Evolutionary conservation across 768 basidiomycete genomes (phyloP), one percentile per base, ranked within the genome.

Genomic region (Antrodiella citrinella): DNA sequence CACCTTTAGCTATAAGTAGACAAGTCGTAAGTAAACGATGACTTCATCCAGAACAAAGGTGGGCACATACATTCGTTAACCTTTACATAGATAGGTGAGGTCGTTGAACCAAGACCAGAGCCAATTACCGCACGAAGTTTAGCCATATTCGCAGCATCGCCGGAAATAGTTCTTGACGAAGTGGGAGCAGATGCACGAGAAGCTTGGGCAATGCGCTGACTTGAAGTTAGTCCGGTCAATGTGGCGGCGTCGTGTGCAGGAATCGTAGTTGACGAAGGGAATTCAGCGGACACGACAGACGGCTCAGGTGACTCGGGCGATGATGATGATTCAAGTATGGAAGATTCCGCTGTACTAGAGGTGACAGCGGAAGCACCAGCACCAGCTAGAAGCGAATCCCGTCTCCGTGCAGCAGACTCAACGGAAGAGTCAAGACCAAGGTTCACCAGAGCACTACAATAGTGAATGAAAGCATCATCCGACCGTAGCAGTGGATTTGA

Each of bases 51-150:
- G 13, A 21, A 19, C 18, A 22, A 11, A 39, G 19, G 7, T 30
- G 47, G 51, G 21, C 15, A 74, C 85, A 65, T 59, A 86, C 91
- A 80, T 74, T 92, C 89, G 53, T 82, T 81, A 55, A 93, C 77
- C 21, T 88, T 77, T 35, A 93, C 91, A 44, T 86, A 78, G 25
- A 94, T 82, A 4, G 91, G 91, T 52, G 77, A 77, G 0, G 65
- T 65, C 25, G 63, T 70, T 18, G 71, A 68, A 21, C 74, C 76
- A 10, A 69, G 70, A 15, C 70, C 72, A 45, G 69, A 62, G 51
- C 69, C 63, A 44, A 75, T 60, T 20, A 70, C 71, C 11, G 75
- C 67, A 11, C 72, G 61, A 25, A 76, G 68, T 51, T 69, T 78
- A 41, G 68, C 67, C 47, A 76, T 60, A 21, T 74, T 71, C 11